Evolutionary conservation across 192 early-diverging fungal genomes (phyloP).

Genomic region (Chytriomyces sp.): DNA sequence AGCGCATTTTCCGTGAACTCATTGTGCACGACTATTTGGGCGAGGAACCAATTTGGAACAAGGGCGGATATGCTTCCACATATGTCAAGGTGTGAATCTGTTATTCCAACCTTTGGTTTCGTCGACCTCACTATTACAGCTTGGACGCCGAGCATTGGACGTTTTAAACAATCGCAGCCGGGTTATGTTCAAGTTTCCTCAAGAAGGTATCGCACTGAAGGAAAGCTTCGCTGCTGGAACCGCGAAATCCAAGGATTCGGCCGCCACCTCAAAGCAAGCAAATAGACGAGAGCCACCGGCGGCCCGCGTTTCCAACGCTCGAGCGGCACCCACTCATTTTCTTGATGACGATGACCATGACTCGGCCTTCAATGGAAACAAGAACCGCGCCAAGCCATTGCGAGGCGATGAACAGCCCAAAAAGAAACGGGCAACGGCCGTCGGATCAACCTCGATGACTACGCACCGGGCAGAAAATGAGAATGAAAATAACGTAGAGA

Average conservation of each 20-base stretch:
- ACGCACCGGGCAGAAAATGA: not conserved
- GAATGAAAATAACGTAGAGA: not conserved
- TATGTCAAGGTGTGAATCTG: conserved; percentile 54
- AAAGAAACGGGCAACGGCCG: not conserved
- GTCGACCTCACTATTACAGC: not conserved
- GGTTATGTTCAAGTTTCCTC: conserved; percentile 2
- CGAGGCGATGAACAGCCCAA: not conserved
- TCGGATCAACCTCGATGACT: not conserved
- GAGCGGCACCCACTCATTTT: not conserved
- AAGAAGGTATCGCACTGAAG: conserved; percentile 18
- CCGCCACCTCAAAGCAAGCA: not conserved
- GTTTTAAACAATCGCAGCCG: conserved; percentile 8
- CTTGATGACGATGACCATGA: not conserved
- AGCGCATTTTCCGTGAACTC: conserved; percentile 74
- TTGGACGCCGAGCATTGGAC: not conserved
- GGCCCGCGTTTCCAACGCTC: not conserved
- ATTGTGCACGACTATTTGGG: conserved; percentile 62
- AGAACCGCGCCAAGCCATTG: conserved; percentile 4
- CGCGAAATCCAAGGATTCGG: not conserved
- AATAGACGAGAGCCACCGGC: not conserved
- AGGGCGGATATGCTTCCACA: conserved; percentile 60
- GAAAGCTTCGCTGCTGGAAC: not conserved
- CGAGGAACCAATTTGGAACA: conserved; percentile 63
- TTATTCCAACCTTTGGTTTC: not conserved
- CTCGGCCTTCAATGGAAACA: not conserved